Conservation (phyloP, 371 early-diverging fungal genomes). For the Mortierella sp. region DNA sequence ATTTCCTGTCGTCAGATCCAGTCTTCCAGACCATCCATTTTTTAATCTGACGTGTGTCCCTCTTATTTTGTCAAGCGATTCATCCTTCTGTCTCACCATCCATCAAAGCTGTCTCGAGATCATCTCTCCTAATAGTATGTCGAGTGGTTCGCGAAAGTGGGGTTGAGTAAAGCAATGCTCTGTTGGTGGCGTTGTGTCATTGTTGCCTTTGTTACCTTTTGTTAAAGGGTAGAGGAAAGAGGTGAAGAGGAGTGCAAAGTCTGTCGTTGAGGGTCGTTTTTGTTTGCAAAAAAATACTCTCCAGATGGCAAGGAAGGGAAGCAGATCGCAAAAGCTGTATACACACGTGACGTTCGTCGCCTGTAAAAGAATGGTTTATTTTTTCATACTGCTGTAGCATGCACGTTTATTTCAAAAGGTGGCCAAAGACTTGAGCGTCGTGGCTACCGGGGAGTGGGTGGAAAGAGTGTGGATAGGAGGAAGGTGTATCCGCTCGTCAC, state of each 20-base stretch:
- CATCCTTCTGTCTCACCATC: not conserved
- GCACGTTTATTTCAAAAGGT: not conserved
- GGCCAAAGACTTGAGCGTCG: not conserved
- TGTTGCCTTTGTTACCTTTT: not conserved
- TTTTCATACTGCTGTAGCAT: not conserved
- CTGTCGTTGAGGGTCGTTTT: not conserved
- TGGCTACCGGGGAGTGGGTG: constrained; percentile 7
- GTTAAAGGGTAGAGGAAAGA: constrained; percentile 9
- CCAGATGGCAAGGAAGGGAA: not conserved
- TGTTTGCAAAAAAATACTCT: not conserved
- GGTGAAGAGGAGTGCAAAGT: not conserved
- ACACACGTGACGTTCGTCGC: not conserved
- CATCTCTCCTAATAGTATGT: not conserved
- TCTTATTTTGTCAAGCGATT: not conserved
- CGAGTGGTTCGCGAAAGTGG: not conserved
- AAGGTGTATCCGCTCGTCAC: constrained; percentile 17
- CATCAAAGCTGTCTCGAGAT: not conserved
- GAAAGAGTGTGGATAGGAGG: constrained; percentile 27
- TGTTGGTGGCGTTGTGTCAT: not conserved
- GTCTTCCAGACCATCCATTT: not conserved
- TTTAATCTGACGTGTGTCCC: not conserved
- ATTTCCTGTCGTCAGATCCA: not conserved
- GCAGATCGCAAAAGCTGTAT: not conserved
- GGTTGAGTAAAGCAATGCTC: not conserved
- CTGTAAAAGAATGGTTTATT: not conserved